Conservation (phyloP, 139 green algal species). For the Chlorella sp. region DNA sequence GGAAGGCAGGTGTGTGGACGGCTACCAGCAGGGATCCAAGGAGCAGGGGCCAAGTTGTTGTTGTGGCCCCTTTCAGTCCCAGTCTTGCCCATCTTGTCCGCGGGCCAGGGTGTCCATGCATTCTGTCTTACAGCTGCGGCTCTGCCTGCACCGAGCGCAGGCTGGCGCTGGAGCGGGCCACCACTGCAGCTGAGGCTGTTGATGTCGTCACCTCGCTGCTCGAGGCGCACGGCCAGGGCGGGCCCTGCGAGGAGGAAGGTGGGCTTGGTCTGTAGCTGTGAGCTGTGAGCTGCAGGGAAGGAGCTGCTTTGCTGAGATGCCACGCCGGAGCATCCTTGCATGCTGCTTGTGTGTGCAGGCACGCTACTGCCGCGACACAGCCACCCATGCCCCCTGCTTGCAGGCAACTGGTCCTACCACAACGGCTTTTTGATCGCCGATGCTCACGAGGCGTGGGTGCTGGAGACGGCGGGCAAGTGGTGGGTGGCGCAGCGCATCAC, state of each 20-base stretch:
- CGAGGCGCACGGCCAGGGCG: conserved; percentile 28
- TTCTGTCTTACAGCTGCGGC: too few species aligned
- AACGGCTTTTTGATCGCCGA: conserved; percentile 41
- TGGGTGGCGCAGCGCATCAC: conserved; percentile 37
- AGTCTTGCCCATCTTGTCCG: too few species aligned
- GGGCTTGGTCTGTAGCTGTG: background rate
- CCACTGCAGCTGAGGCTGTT: conserved; percentile 15
- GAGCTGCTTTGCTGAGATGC: background rate
- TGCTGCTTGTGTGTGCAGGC: background rate
- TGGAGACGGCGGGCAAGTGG: conserved; percentile 37
- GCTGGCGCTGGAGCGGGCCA: conserved; percentile 27
- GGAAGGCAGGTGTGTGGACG: too few species aligned
- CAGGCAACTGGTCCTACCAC: conserved; percentile 37
- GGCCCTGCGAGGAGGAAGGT: conserved; percentile 37
- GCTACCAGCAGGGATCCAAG: too few species aligned
- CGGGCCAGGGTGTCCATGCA: too few species aligned
- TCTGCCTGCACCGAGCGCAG: too few species aligned
- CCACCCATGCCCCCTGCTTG: background rate
- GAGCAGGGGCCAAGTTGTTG: too few species aligned
- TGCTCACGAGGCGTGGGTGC: conserved; percentile 30
- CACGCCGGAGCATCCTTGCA: background rate
- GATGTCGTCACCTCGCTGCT: conserved; percentile 25
- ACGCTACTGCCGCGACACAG: background rate
- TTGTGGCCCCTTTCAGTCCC: too few species aligned
- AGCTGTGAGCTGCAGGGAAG: background rate